Base-by-base conservation (phyloP, 495 filamentous ascomycete species). In the Trichoderma gamsii region DNA sequence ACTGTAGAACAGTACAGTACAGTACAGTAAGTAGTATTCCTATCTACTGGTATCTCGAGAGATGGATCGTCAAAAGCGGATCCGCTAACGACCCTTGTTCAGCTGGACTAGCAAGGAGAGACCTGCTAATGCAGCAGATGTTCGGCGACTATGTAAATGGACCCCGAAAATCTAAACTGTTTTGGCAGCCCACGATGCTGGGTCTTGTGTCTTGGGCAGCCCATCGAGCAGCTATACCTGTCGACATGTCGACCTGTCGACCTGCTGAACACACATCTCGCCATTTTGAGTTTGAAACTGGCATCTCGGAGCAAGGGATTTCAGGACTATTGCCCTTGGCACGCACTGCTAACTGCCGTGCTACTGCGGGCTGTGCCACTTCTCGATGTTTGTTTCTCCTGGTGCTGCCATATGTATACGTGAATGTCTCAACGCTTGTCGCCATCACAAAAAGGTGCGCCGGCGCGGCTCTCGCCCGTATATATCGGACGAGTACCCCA, bases 31-130 rank as follows among this genome's bases (percentile, higher is more conserved):
- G 49, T n/a, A 23, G 16, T 3, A 52, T 25, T n/a, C 8, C 49
- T 3, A 18, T 23, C 18, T 6, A n/a, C n/a, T n/a, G n/a, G n/a
- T n/a, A 52, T 23, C 18, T 15, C 21, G 18, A n/a, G 4, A n/a
- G 49, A 52, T 52, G 49, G 49, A 52, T 52, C 49, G 49, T 23
- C 49, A 16, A n/a, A n/a, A 52, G 49, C 49, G 49, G 49, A 52
- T 52, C n/a, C 49, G 49, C 49, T 9, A n/a, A n/a, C 4, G n/a
- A 21, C 1, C 7, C 21, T n/a, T 23, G 18, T n/a, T 23, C 8
- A n/a, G 18, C 18, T 9, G 49, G 18, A 0, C 49, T 23, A 23
- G 46, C 46, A 51, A 51, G 5, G n/a, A 6, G 46, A 51, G 49
- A 25, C 49, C 2, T n/a, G 35, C 35, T 38, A 38, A 38, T 38